A percentile compares a stretch with the other conserved stretches of the same genome.
phyloP scores from a whole-genome alignment of 2,329 filamentous ascomycete genomes.

The Aureobasidium sp. region DNA sequence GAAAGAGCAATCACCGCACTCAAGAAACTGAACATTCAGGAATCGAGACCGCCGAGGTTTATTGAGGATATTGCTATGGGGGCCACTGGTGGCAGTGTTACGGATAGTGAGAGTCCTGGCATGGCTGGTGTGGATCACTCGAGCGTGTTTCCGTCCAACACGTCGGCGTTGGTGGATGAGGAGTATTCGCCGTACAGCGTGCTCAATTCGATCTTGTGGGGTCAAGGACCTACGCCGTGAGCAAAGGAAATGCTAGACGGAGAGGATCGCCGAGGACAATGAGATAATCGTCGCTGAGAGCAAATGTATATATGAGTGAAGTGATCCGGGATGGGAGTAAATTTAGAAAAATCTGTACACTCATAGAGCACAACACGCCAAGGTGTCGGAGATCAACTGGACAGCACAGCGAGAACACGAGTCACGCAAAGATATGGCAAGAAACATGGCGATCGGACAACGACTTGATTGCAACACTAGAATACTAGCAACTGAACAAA shows the following conservation, averaged over 20 bases:
- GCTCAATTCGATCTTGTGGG: conserved; percentile 44
- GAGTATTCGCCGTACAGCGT: conserved; percentile 43
- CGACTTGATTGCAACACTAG: conserved; percentile 12
- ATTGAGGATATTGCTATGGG: conserved; percentile 20
- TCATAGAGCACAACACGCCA: no score
- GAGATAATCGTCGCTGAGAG: neutral
- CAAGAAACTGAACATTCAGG: conserved; percentile 34
- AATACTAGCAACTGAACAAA: conserved; percentile 5
- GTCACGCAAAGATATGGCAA: neutral
- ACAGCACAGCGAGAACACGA: neutral
- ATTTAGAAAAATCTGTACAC: no score
- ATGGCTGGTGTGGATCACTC: conserved; percentile 14
- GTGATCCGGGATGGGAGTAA: neutral
- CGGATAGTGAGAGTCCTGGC: conserved; percentile 8
- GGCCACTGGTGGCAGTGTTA: conserved; percentile 2
- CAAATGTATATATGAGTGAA: neutral
- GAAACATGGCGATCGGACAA: neutral
- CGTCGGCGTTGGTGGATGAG: conserved; percentile 29
- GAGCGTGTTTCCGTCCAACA: conserved; percentile 1
- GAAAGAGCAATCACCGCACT: conserved; percentile 42
- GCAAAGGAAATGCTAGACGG: no score
- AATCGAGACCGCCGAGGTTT: conserved; percentile 22
- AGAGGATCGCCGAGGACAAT: no score
- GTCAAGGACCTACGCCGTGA: conserved; percentile 19
- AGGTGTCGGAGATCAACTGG: no score